Evolutionary conservation across 371 early-diverging fungal genomes (phyloP).

Genomic region (Rhizomucor pusillus): DNA sequence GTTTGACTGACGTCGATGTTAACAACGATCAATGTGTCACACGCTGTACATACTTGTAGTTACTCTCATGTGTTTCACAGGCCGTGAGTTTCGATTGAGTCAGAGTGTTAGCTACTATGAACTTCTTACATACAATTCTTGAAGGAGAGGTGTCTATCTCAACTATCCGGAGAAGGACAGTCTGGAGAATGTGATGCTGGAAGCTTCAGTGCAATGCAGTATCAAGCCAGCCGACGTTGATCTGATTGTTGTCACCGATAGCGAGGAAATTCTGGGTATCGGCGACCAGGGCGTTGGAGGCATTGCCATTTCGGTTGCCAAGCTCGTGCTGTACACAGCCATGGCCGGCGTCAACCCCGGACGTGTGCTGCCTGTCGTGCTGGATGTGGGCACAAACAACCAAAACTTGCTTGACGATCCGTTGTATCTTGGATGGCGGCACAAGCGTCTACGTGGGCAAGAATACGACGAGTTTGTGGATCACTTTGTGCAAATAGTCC

Average conservation of each 20-base stretch:
- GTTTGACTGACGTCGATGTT: background rate
- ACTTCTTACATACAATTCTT: background rate
- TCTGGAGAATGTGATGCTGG: conserved; percentile 16
- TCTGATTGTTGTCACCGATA: conserved; percentile 17
- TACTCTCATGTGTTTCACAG: conserved; percentile 13
- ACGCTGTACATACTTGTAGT: no score
- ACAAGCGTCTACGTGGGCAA: conserved; percentile 18
- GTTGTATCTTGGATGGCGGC: conserved; percentile 31
- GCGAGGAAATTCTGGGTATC: conserved; percentile 27
- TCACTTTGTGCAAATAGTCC: conserved; percentile 19
- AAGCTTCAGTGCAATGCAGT: conserved; percentile 12
- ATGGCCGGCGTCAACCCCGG: conserved; percentile 28
- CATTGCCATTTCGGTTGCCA: conserved; percentile 19
- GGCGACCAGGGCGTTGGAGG: conserved; percentile 30
- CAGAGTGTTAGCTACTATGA: background rate
- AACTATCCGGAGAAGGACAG: conserved; percentile 13
- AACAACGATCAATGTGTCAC: background rate
- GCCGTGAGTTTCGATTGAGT: conserved; percentile 5
- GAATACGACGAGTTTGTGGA: conserved; percentile 34
- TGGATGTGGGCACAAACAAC: conserved; percentile 40
- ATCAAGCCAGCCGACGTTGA: conserved; percentile 16
- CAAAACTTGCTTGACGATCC: conserved; percentile 24
- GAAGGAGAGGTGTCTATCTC: conserved; percentile 17
- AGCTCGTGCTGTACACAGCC: conserved; percentile 18
- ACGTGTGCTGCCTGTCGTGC: conserved; percentile 27